Evolutionary conservation across 306 rosid genomes (phyloP), one percentile per base, ranked within the genome.

Genomic region (Sechiopsis laciniata): DNA sequence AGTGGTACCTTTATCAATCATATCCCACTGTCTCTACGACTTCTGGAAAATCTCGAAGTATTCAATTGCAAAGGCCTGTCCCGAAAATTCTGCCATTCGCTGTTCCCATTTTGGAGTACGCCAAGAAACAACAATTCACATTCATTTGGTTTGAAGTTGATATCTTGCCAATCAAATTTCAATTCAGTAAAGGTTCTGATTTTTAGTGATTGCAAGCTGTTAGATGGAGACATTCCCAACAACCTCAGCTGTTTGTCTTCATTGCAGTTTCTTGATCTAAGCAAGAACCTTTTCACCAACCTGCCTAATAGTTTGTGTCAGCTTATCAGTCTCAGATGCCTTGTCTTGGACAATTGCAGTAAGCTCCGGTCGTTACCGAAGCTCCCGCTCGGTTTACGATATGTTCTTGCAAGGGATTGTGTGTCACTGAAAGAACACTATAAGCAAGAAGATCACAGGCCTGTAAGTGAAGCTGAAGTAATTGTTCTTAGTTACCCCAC

Each of bases 1-100:
- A 65, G 83, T 59, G 42, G 71, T 72, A 76, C 83, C 35, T 22
- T 75, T 19, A 35, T 80, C 29, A 80, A 65, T 29, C 59, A 72
- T 0, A 53, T 21, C 29, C 80, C 76, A 3, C 65, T 76, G 6
- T 57, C 52, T 57, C 46, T 80, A 15, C 57, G 12, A 20, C 66
- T 14, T 16, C 12, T 80, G 56, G 35, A 20, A 1, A 76, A 80
- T 26, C 75, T 80, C 0, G 17, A 72, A 29, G 20, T 15, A 14
- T 55, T 80, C 16, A 65, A 71, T 15, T 72, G 71, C 29, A 6
- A 55, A 50, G 70, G 68, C 24, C 29, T 24, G 56, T 55, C 74
- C 22, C 32, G 54, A 15, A 67, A 61, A 21, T 74, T 68, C n/a
- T 74, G 79, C 76, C 46, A 56, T 52, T 78, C 69, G 0, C 13